Evolutionary conservation across 2,329 filamentous ascomycete genomes (phyloP).

Genomic region (Cercospora sp.): DNA sequence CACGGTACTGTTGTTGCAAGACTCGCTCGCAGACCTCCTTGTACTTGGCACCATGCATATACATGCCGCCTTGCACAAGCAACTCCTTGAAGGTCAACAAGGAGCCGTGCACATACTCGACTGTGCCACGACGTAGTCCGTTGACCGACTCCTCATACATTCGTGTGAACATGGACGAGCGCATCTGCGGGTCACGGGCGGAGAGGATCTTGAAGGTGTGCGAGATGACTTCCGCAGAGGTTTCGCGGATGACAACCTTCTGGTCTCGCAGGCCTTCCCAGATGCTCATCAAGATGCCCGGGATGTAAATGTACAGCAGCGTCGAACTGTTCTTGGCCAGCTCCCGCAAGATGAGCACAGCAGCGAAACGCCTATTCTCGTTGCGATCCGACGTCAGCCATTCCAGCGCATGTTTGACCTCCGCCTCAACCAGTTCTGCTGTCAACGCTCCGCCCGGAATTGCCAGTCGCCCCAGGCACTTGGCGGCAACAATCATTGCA

Average conservation of each 20-base stretch:
- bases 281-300: slow-evolving; percentile 92
- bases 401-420: slow-evolving; percentile 93
- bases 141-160: slow-evolving; percentile 83
- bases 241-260: slow-evolving; percentile 87
- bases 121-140: slow-evolving; percentile 75
- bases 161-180: slow-evolving; percentile 82
- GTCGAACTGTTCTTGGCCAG: slow-evolving; percentile 91
- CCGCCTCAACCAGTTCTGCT: slow-evolving; percentile 91
- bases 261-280: slow-evolving; percentile 91
- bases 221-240: slow-evolving; percentile 87
- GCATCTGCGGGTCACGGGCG: slow-evolving; percentile 84
- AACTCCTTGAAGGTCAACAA: slow-evolving; percentile 90
- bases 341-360: slow-evolving; percentile 86
- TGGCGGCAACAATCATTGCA: slow-evolving; percentile 86
- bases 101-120: slow-evolving; percentile 92
- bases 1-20: slow-evolving; percentile 72
- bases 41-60: slow-evolving; percentile 90
- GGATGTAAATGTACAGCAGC: slow-evolving; percentile 90
- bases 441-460: slow-evolving; percentile 91
- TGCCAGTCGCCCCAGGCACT: slow-evolving; percentile 85
- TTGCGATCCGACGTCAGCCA: slow-evolving; percentile 95
- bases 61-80: slow-evolving; percentile 94
- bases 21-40: slow-evolving; percentile 90
- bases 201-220: slow-evolving; percentile 95
- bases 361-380: slow-evolving; percentile 89